These are phyloP conservation scores for Cucumis hystrix DNA, from an alignment of 306 rosid genomes.

Conservation along the genomic window DNA sequence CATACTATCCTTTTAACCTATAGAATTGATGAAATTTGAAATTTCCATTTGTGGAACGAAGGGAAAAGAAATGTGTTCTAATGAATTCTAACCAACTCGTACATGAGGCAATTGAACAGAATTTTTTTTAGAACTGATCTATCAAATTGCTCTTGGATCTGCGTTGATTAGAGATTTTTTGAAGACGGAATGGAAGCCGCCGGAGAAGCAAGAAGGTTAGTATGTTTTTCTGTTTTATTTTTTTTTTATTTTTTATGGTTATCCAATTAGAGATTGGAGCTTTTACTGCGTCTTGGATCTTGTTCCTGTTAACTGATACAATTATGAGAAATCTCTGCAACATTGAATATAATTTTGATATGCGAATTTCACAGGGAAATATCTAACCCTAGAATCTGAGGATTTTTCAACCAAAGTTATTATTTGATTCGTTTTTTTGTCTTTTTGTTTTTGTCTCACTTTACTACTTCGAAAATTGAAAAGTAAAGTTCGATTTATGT, in stretches of 20 bases:
- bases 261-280: background rate
- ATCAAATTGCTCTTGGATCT: background rate
- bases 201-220: background rate
- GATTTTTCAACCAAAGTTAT: background rate
- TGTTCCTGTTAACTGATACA: background rate
- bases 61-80: no score
- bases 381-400: background rate
- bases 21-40: no score
- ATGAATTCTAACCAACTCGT: no score
- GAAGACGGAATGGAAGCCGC: background rate
- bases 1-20: no score
- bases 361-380: background rate
- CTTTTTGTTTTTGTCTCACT: background rate
- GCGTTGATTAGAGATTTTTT: background rate
- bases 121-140: background rate
- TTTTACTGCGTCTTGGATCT: background rate
- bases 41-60: no score
- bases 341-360: background rate
- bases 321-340: background rate
- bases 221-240: background rate
- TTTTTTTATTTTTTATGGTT: background rate
- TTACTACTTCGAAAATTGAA: background rate
- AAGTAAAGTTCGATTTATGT: background rate
- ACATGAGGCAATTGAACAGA: no score
- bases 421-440: constrained; percentile 1